Conservation (phyloP, 140 eudicot species). For the Bidens hawaiensis region DNA sequence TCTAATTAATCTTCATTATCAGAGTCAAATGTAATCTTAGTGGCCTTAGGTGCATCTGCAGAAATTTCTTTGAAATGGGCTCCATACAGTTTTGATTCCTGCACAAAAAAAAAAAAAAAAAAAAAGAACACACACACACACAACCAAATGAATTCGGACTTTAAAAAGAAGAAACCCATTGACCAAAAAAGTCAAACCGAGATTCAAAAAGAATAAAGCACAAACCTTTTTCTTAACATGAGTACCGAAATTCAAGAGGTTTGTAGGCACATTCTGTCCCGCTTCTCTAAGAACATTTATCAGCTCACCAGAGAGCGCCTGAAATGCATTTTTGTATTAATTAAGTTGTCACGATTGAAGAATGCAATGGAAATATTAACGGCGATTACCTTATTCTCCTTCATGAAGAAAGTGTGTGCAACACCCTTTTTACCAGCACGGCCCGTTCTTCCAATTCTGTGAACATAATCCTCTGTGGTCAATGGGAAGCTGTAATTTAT, state of each 20-base stretch:
- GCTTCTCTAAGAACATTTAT: conserved; percentile 96
- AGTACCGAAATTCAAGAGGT: conserved; percentile 78
- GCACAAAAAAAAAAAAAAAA: not conserved
- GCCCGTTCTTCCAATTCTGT: conserved; percentile 96
- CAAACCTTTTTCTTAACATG: conserved; percentile 95
- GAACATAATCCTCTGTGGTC: conserved; percentile 97
- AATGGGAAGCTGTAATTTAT: conserved; percentile 95
- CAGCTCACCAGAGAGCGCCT: conserved; percentile 95
- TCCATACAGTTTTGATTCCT: conserved; percentile 97
- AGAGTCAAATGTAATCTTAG: conserved; percentile 70
- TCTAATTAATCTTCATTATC: conserved; percentile 64
- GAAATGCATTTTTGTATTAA: not conserved
- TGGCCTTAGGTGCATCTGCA: conserved; percentile 96
- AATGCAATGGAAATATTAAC: not conserved
- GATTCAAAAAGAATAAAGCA: not conserved
- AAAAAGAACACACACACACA: not conserved
- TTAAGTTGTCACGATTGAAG: conserved; percentile 7
- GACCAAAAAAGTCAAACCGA: conserved; percentile 12
- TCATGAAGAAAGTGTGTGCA: conserved; percentile 93
- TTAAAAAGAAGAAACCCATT: not conserved
- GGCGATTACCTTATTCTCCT: conserved; percentile 77
- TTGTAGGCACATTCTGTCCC: conserved; percentile 74
- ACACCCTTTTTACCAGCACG: conserved; percentile 99
- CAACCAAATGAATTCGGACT: not conserved
- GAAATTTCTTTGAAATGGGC: conserved; percentile 90